These are phyloP conservation scores for Tetracentron sinense DNA, from an alignment of 164 flowering plant species.

Conservation along the genomic window DNA sequence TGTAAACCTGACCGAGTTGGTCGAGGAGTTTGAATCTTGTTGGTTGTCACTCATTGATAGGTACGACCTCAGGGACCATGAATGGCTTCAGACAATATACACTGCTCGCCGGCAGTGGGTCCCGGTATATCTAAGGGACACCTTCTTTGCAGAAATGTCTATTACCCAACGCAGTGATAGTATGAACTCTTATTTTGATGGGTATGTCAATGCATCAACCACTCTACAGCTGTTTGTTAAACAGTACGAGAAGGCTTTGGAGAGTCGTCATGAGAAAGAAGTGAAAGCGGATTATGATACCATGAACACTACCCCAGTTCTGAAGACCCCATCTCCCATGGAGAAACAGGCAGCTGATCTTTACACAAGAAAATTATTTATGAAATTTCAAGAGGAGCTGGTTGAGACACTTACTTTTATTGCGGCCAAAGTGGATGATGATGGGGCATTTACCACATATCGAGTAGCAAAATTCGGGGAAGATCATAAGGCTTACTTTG, in stretches of 20 bases:
- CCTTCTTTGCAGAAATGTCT: conserved; percentile 83
- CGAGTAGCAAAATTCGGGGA: conserved; percentile 73
- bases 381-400: conserved; percentile 77
- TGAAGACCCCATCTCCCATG: conserved; percentile 87
- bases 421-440: conserved; percentile 68
- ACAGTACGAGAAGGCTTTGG: conserved; percentile 73
- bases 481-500: conserved; percentile 54
- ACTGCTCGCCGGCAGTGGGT: conserved; percentile 69
- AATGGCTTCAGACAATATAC: conserved; percentile 64
- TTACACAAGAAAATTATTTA: conserved; percentile 65
- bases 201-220: conserved; percentile 82
- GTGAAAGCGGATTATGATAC: conserved; percentile 82
- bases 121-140: conserved; percentile 64
- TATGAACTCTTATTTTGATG: conserved; percentile 84
- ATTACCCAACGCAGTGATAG: conserved; percentile 72
- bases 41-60: conserved; percentile 67
- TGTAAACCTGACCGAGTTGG: conserved; percentile 61
- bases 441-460: conserved; percentile 49
- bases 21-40: conserved; percentile 69
- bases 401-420: conserved; percentile 71
- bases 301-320: conserved; percentile 47
- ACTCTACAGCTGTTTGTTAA: conserved; percentile 56
- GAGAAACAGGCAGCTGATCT: conserved; percentile 79
- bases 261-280: conserved; percentile 77
- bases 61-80: conserved; percentile 60